Evolutionary conservation across 805 yeast genomes (phyloP).

Genomic region (Phaffomyces opuntiae): DNA sequence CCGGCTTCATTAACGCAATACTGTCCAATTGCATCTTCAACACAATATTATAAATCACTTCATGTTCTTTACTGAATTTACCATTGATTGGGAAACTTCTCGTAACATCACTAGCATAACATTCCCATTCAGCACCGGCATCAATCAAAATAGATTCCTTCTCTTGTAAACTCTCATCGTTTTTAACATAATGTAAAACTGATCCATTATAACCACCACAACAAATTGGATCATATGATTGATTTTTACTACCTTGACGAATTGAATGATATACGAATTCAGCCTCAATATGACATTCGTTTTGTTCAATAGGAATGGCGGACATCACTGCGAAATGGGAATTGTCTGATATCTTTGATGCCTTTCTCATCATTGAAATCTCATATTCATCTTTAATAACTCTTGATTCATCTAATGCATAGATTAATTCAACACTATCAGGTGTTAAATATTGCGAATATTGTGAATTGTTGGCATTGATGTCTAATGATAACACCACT

Average conservation of each 20-base stretch:
- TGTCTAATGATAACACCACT: conserved; percentile 46
- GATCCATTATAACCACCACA: conserved; percentile 91
- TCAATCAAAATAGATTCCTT: conserved; percentile 74
- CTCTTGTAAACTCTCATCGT: conserved; percentile 55
- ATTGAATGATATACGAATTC: conserved; percentile 90
- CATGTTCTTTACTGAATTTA: conserved; percentile 81
- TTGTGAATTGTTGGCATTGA: conserved; percentile 34
- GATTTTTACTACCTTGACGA: conserved; percentile 86
- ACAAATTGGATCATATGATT: conserved; percentile 92
- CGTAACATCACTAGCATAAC: conserved; percentile 91
- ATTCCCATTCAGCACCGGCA: conserved; percentile 97
- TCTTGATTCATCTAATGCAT: conserved; percentile 84
- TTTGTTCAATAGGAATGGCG: conserved; percentile 78
- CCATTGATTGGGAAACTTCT: conserved; percentile 92
- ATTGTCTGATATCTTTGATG: conserved; percentile 78
- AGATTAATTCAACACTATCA: conserved; percentile 43
- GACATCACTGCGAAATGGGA: conserved; percentile 91
- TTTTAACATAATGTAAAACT: conserved; percentile 82
- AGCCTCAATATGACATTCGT: conserved; percentile 91
- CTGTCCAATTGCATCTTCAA: conserved; percentile 74
- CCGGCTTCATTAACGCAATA: conserved; percentile 71
- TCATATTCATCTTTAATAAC: conserved; percentile 80
- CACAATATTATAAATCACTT: conserved; percentile 74
- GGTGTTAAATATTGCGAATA: conserved; percentile 33
- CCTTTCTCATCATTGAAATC: conserved; percentile 66